Evolutionary conservation across 306 rosid genomes (phyloP).

Genomic region (Phaseolus lunatus): DNA sequence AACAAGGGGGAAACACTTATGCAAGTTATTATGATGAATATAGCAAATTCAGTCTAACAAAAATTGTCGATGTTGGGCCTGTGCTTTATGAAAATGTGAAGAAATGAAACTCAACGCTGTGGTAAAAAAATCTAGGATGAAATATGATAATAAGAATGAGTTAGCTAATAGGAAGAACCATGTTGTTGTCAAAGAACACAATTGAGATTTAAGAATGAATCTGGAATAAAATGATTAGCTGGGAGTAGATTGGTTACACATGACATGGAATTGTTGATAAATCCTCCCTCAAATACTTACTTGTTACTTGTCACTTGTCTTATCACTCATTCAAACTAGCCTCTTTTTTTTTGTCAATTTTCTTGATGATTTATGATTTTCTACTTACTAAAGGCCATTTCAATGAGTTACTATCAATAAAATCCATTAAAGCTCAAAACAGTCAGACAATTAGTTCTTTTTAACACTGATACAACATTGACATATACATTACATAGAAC

Average conservation of each 20-base stretch:
- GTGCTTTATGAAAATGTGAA: neutral
- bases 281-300: neutral
- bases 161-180: neutral
- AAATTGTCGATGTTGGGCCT: neutral
- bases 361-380: neutral
- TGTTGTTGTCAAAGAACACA: neutral
- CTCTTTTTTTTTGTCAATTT: neutral
- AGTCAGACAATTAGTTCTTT: neutral
- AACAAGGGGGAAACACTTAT: neutral
- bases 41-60: neutral
- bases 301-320: neutral
- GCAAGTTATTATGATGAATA: neutral
- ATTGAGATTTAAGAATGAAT: neutral
- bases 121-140: neutral
- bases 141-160: neutral
- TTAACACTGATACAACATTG: neutral
- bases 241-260: neutral
- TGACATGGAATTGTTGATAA: slow-evolving; percentile 9
- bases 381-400: neutral
- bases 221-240: neutral
- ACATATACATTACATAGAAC: neutral
- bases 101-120: neutral
- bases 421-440: slow-evolving; percentile 11
- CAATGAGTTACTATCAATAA: neutral
- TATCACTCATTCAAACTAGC: neutral